phyloP scores from a whole-genome alignment of 768 basidiomycete genomes.

The Solioccasus polychromus region DNA sequence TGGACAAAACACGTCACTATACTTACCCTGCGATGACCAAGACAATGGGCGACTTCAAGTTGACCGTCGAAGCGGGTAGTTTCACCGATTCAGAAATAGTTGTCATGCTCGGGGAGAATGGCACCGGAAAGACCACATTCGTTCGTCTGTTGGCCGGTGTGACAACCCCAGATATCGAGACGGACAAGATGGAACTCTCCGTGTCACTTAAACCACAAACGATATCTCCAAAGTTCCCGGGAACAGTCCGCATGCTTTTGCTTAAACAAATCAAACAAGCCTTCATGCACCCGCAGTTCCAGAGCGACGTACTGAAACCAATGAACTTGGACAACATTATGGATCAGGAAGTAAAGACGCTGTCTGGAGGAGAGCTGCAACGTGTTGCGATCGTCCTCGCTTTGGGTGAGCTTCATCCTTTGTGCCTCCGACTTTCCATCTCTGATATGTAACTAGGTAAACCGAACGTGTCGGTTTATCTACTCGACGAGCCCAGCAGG shows the following conservation, averaged over 20 bases:
- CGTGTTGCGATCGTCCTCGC: conserved; percentile 95
- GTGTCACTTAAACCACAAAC: conserved; percentile 99
- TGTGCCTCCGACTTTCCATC: not conserved
- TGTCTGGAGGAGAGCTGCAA: conserved; percentile 98
- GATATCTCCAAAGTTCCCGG: conserved; percentile 96
- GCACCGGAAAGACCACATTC: conserved; percentile 98
- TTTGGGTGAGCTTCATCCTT: conserved; percentile 50
- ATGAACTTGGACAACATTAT: conserved; percentile 94
- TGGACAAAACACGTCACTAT: conserved; percentile 87
- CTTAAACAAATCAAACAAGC: conserved; percentile 92
- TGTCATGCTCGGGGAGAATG: conserved; percentile 99
- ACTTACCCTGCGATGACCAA: conserved; percentile 96
- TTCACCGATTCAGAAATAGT: conserved; percentile 99
- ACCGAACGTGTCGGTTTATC: conserved; percentile 81
- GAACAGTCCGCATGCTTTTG: conserved; percentile 92
- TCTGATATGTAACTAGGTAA: conserved; percentile 46
- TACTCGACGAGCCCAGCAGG: conserved; percentile 93
- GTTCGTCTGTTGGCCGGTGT: conserved; percentile 94
- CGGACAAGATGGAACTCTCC: conserved; percentile 73
- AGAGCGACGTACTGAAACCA: conserved; percentile 95
- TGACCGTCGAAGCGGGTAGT: conserved; percentile 82
- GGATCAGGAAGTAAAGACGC: conserved; percentile 97
- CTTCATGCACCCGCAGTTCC: conserved; percentile 99
- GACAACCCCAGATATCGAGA: conserved; percentile 72
- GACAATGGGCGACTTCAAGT: conserved; percentile 92